Evolutionary conservation across 2,329 filamentous ascomycete genomes (phyloP).

Genomic region (Fonsecaea pugnacius): DNA sequence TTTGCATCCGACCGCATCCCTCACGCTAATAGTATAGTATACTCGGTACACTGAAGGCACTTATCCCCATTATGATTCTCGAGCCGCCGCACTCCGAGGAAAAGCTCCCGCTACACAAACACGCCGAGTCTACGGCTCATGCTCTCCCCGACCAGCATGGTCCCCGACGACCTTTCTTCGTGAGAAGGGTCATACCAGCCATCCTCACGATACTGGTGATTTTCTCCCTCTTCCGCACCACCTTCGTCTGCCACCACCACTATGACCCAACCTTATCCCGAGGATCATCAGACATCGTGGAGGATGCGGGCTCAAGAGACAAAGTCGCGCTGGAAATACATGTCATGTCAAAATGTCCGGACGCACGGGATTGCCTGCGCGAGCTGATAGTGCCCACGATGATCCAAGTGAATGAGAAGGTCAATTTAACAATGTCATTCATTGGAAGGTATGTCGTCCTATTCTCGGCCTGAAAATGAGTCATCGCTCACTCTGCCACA

Average conservation of each 20-base stretch:
- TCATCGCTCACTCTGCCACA: constrained; percentile 35
- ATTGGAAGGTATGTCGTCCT: constrained; percentile 71
- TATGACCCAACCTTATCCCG: constrained; percentile 23
- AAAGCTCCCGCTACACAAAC: constrained; percentile 3
- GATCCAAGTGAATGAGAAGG: constrained; percentile 78
- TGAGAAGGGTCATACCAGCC: constrained; percentile 30
- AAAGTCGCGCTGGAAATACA: constrained; percentile 83
- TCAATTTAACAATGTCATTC: constrained; percentile 88
- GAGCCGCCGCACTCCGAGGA: neutral
- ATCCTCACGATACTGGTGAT: constrained; percentile 29
- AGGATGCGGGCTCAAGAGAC: constrained; percentile 17
- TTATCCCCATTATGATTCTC: constrained; percentile 3
- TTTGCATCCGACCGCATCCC: neutral
- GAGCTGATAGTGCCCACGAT: constrained; percentile 83
- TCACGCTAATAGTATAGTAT: neutral
- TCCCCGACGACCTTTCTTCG: constrained; percentile 8
- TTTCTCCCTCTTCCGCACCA: constrained; percentile 27
- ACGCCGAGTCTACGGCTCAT: neutral
- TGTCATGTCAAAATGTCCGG: constrained; percentile 97
- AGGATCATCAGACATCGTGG: neutral
- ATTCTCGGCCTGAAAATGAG: constrained; percentile 18
- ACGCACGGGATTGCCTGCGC: constrained; percentile 80
- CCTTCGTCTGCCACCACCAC: constrained; percentile 33
- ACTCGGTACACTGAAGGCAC: neutral
- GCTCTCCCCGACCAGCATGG: neutral